Percentiles rank a stretch among this genome's conserved stretches.
Evolutionary conservation across 2,329 filamentous ascomycete genomes (phyloP).

Genomic region (Aspergillus brunneoviolaceus): DNA sequence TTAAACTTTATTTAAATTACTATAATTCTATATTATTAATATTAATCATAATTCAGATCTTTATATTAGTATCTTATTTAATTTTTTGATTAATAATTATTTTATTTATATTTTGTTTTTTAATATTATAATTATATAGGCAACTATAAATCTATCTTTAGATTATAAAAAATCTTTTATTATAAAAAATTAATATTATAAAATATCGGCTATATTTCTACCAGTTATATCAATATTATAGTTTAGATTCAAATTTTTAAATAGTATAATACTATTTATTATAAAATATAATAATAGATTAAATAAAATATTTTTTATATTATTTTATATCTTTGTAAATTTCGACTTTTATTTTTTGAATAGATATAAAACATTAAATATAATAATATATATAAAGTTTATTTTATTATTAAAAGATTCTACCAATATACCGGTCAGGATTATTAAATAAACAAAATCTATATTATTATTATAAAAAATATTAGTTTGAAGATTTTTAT

Average conservation of each 20-base stretch:
- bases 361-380: not conserved
- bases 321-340: not conserved
- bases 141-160: not conserved
- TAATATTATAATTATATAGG: not conserved
- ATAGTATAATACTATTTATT: not conserved
- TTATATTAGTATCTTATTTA: not conserved
- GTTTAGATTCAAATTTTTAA: not conserved
- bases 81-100: not conserved
- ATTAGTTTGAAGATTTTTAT: too few relatives aligned
- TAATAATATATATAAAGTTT: slow-evolving; percentile 1
- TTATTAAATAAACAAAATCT: not conserved
- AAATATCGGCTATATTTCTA: too few relatives aligned
- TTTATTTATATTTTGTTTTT: not conserved
- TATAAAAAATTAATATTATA: not conserved
- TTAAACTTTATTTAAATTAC: too few relatives aligned
- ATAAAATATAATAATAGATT: not conserved
- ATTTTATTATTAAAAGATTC: not conserved
- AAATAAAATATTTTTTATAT: slow-evolving; percentile 3
- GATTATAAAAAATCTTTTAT: not conserved
- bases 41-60: too few relatives aligned
- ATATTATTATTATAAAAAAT: not conserved
- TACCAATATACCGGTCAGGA: not conserved
- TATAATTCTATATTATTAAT: too few relatives aligned
- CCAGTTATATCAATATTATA: too few relatives aligned
- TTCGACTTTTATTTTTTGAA: not conserved